Percentiles rank a stretch among this genome's conserved stretches.
Conservation (phyloP, 2,329 filamentous ascomycete genomes). For the Verticillium dahliae region DNA sequence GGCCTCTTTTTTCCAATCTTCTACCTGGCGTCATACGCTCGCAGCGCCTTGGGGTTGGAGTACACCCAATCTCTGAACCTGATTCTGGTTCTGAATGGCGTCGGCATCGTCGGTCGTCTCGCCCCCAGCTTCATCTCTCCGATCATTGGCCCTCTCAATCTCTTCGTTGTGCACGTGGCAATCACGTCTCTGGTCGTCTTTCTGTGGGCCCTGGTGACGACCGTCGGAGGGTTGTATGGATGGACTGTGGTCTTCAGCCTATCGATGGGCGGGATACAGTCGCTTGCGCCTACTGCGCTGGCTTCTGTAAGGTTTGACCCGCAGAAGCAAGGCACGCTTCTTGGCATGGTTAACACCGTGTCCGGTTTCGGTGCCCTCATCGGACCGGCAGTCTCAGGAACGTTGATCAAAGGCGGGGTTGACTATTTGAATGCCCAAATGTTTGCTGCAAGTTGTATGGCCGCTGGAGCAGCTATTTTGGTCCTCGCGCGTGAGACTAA, state of each 20-base stretch:
- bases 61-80: slow-evolving; percentile 27
- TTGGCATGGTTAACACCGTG: neutral
- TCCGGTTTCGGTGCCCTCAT: neutral
- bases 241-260: neutral
- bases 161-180: neutral
- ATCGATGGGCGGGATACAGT: neutral
- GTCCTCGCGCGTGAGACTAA: neutral
- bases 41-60: slow-evolving; percentile 12
- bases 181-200: neutral
- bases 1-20: slow-evolving; percentile 28
- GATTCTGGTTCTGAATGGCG: slow-evolving; percentile 36
- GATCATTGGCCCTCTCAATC: neutral
- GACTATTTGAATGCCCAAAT: neutral
- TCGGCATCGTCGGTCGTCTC: slow-evolving; percentile 37
- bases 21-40: slow-evolving; percentile 29
- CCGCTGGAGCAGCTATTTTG: neutral
- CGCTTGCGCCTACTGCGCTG: neutral
- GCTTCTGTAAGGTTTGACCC: neutral
- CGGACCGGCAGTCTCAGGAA: neutral
- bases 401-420: neutral
- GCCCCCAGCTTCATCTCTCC: slow-evolving; percentile 25
- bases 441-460: neutral
- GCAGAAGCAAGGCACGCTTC: neutral
- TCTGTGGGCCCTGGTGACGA: neutral
- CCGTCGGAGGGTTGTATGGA: neutral